These are phyloP conservation scores for Daldinia sp. DNA, from an alignment of 2,329 filamentous ascomycete genomes.

Conservation along the genomic window DNA sequence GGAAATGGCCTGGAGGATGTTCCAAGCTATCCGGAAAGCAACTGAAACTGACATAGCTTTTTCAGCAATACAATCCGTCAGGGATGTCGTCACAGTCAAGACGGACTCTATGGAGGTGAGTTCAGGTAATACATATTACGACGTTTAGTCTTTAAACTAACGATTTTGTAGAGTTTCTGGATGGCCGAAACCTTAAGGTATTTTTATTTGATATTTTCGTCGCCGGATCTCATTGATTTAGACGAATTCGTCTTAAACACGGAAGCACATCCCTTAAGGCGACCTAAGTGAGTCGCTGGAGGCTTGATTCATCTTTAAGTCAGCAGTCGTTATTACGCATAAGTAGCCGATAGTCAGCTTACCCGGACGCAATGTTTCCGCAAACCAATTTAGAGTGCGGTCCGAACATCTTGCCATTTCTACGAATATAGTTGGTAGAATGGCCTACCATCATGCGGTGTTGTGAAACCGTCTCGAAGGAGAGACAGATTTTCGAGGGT, in stretches of 20 bases:
- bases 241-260: slow-evolving; percentile 72
- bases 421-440: not conserved
- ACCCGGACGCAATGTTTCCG: not conserved
- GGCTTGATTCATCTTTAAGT: not conserved
- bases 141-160: slow-evolving; percentile 49
- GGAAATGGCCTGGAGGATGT: slow-evolving; percentile 63
- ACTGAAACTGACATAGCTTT: slow-evolving; percentile 59
- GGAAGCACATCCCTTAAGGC: slow-evolving; percentile 56
- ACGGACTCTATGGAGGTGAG: slow-evolving; percentile 43
- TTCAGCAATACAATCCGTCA: slow-evolving; percentile 60
- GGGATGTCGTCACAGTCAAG: slow-evolving; percentile 53
- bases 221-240: slow-evolving; percentile 68
- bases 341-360: not conserved
- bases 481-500: slow-evolving; percentile 2
- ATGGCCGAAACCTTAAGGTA: slow-evolving; percentile 78
- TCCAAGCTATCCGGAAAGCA: slow-evolving; percentile 54
- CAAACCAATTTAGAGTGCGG: not conserved
- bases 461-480: not conserved
- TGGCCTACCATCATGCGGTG: not conserved
- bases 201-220: slow-evolving; percentile 75
- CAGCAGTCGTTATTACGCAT: not conserved
- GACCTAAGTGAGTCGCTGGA: slow-evolving; percentile 23
- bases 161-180: slow-evolving; percentile 70
- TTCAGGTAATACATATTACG: slow-evolving; percentile 2
- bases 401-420: not conserved